Evolutionary conservation across 140 eudicot species (phyloP).

Genomic region (Cichorium intybus): DNA sequence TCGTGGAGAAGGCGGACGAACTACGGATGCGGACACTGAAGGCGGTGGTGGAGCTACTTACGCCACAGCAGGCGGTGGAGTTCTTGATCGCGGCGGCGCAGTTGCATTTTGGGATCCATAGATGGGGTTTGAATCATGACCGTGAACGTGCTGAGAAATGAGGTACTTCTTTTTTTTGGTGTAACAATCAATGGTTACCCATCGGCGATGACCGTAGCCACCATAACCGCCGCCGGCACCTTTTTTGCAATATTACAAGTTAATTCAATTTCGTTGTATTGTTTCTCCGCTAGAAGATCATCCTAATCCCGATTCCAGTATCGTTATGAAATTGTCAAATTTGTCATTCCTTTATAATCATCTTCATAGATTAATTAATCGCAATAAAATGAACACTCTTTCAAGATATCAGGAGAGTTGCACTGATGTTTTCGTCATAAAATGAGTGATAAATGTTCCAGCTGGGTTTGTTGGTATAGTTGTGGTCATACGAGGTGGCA

Average conservation of each 20-base stretch:
- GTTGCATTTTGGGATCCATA: slow-evolving; percentile 60
- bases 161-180: not conserved
- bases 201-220: not conserved
- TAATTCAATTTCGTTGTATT: not conserved
- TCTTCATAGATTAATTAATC: not conserved
- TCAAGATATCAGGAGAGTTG: not conserved
- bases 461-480: not conserved
- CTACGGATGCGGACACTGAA: slow-evolving; percentile 57
- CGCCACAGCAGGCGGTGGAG: slow-evolving; percentile 84
- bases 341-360: not conserved
- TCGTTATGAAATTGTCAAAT: not conserved
- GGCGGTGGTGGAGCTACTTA: slow-evolving; percentile 64
- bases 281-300: not conserved
- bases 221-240: not conserved
- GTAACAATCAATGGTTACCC: not conserved
- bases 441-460: not conserved
- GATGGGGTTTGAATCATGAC: slow-evolving; percentile 68
- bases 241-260: slow-evolving; percentile 15
- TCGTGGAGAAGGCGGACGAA: slow-evolving; percentile 61
- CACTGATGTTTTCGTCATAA: not conserved
- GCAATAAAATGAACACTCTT: not conserved
- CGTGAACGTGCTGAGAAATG: slow-evolving; percentile 27
- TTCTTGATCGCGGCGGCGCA: slow-evolving; percentile 72
- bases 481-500: slow-evolving; percentile 20
- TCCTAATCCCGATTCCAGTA: not conserved